Percentiles rank a stretch among this genome's conserved stretches.
Evolutionary conservation across 495 filamentous ascomycete species (phyloP).

Genomic region (Penicillium diatomitis): DNA sequence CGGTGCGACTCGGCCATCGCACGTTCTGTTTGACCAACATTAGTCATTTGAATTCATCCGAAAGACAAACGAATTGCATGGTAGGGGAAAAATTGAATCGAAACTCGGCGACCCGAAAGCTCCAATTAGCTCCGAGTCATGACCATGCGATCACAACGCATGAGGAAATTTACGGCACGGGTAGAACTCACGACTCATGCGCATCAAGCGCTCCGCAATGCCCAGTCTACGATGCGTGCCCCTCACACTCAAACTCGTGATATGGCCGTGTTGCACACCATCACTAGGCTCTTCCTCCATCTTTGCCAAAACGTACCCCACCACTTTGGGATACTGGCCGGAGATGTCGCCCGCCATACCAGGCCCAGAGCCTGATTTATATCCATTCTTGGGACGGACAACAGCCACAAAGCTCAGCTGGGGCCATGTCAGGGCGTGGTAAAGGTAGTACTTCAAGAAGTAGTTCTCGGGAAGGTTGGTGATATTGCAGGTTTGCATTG

Average conservation of each 20-base stretch:
- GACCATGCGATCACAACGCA: background rate
- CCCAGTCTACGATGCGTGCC: conserved; percentile 84
- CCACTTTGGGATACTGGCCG: conserved; percentile 92
- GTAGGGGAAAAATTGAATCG: background rate
- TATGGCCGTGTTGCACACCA: conserved; percentile 89
- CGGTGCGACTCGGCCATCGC: conserved; percentile 94
- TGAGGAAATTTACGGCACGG: background rate
- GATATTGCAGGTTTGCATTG: conserved; percentile 96
- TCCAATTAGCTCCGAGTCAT: too few species aligned
- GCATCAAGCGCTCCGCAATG: conserved; percentile 93
- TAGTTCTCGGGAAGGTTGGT: conserved; percentile 99
- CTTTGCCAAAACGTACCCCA: conserved; percentile 98
- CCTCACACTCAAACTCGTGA: conserved; percentile 93
- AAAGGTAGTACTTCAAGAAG: conserved; percentile 99
- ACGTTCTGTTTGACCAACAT: conserved; percentile 47
- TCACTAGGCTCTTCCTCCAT: conserved; percentile 98
- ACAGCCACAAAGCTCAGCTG: conserved; percentile 95
- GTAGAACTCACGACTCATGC: conserved; percentile 72
- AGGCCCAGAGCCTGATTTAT: conserved; percentile 13
- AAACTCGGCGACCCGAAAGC: background rate
- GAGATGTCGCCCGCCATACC: conserved; percentile 22
- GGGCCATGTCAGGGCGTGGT: conserved; percentile 96
- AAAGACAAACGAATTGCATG: too few species aligned
- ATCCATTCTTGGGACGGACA: conserved; percentile 65
- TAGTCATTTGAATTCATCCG: too few species aligned